Percentiles rank a stretch among this genome's conserved stretches.
Conservation (phyloP, 208 protist genomes). For the Leishmania mexicana region DNA sequence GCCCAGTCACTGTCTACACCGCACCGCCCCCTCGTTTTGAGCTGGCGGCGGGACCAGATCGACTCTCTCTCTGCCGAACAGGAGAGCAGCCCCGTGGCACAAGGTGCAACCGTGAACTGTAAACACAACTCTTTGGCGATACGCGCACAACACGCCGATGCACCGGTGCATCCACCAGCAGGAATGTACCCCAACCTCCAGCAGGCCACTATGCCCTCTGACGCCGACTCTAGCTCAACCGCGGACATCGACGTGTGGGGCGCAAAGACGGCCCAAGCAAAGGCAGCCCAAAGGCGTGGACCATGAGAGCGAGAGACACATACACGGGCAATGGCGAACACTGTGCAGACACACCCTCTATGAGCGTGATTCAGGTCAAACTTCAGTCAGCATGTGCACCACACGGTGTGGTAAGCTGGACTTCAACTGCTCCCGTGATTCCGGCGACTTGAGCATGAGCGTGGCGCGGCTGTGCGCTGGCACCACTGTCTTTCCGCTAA, state of each 20-base stretch:
- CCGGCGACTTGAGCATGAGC: conserved; percentile 45
- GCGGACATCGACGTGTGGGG: neutral
- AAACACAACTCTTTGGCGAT: neutral
- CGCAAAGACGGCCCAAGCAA: neutral
- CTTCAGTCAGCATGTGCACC: conserved; percentile 65
- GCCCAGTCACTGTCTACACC: neutral
- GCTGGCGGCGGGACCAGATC: neutral
- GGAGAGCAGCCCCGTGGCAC: neutral
- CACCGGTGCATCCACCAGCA: conserved; percentile 1
- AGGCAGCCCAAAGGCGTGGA: neutral
- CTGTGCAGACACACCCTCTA: neutral
- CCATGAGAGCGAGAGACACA: neutral
- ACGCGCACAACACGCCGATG: conserved; percentile 1
- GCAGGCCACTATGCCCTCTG: neutral
- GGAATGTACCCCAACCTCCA: neutral
- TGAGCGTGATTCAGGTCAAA: neutral
- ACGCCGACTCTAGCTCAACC: neutral
- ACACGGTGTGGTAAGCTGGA: conserved; percentile 67
- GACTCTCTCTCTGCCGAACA: neutral
- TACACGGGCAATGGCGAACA: neutral
- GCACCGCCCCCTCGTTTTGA: neutral
- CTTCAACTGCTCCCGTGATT: conserved; percentile 58
- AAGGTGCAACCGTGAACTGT: neutral
- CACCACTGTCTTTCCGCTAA: conserved; percentile 52
- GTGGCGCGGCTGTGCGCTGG: conserved; percentile 43